Evolutionary conservation across 2,329 filamentous ascomycete genomes (phyloP).

Genomic region (Alternaria solani): DNA sequence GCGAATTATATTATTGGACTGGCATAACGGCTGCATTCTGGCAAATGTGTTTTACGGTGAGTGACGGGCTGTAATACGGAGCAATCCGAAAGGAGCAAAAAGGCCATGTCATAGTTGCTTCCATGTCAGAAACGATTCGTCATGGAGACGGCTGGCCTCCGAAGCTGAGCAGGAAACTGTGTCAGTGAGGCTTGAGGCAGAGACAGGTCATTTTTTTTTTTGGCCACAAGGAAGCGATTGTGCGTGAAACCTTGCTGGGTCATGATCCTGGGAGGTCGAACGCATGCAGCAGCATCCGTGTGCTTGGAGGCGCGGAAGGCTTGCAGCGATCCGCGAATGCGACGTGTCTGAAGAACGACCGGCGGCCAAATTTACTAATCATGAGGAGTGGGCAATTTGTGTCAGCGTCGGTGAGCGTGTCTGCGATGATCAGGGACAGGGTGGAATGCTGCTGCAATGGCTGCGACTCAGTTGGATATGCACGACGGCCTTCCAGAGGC

Average conservation of each 20-base stretch:
- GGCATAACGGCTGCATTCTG: conserved; percentile 32
- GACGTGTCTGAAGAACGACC: conserved; percentile 33
- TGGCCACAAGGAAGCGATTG: conserved; percentile 27
- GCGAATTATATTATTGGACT: conserved; percentile 46
- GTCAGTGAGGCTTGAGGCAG: conserved; percentile 16
- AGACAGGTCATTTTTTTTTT: conserved; percentile 28
- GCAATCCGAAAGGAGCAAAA: conserved; percentile 22
- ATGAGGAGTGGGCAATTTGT: conserved; percentile 13
- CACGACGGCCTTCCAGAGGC: conserved; percentile 21
- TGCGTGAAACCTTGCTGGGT: conserved; percentile 39
- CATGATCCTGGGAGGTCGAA: conserved; percentile 36
- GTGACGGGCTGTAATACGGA: conserved; percentile 29
- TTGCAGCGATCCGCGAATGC: conserved; percentile 42
- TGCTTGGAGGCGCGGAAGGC: conserved; percentile 41
- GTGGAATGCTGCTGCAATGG: conserved; percentile 8
- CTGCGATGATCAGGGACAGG: conserved; percentile 16
- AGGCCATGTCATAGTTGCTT: conserved; percentile 23
- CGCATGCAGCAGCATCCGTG: conserved; percentile 40
- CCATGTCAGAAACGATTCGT: conserved; percentile 31
- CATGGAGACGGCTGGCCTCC: conserved; percentile 6
- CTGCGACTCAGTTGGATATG: conserved; percentile 9
- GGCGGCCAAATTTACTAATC: conserved; percentile 22
- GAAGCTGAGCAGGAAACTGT: conserved; percentile 5
- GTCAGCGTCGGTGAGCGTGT: conserved; percentile 14
- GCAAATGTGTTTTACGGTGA: conserved; percentile 29